Evolutionary conservation across 2,329 filamentous ascomycete genomes (phyloP).

Genomic region (Pseudocercospora macadamiae): DNA sequence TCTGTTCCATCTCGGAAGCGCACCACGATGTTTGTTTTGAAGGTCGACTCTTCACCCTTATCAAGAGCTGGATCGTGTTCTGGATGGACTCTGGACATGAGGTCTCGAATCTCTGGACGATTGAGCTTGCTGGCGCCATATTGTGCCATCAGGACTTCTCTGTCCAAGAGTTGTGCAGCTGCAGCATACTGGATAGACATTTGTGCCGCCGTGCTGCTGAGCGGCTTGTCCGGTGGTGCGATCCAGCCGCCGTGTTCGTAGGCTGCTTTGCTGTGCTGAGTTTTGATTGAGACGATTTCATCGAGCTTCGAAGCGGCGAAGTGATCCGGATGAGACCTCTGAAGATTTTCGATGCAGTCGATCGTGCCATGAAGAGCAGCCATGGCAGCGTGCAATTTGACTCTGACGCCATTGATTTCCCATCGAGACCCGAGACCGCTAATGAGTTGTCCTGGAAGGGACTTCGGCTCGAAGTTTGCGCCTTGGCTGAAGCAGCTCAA

Average conservation of each 20-base stretch:
- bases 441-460: conserved; percentile 33
- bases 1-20: conserved; percentile 5
- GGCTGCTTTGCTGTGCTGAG: conserved; percentile 4
- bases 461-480: conserved; percentile 34
- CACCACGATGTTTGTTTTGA: conserved; percentile 9
- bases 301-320: not conserved
- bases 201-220: conserved; percentile 14
- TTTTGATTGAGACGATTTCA: not conserved
- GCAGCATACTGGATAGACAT: conserved; percentile 18
- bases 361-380: conserved; percentile 43
- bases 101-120: conserved; percentile 6
- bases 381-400: conserved; percentile 46
- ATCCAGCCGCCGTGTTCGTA: conserved; percentile 17
- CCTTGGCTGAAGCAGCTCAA: conserved; percentile 44
- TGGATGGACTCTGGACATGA: conserved; percentile 10
- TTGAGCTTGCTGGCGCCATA: conserved; percentile 12
- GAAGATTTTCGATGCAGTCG: conserved; percentile 41
- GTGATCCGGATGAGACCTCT: conserved; percentile 32
- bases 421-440: conserved; percentile 42
- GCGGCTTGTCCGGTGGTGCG: conserved; percentile 5
- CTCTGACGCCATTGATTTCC: conserved; percentile 40
- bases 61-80: conserved; percentile 12
- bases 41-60: conserved; percentile 1
- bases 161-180: conserved; percentile 8
- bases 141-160: conserved; percentile 15